Percentiles rank a stretch among this genome's conserved stretches.
Evolutionary conservation across 2,329 filamentous ascomycete species (phyloP).

Genomic region (Epichloe sylvatica): DNA sequence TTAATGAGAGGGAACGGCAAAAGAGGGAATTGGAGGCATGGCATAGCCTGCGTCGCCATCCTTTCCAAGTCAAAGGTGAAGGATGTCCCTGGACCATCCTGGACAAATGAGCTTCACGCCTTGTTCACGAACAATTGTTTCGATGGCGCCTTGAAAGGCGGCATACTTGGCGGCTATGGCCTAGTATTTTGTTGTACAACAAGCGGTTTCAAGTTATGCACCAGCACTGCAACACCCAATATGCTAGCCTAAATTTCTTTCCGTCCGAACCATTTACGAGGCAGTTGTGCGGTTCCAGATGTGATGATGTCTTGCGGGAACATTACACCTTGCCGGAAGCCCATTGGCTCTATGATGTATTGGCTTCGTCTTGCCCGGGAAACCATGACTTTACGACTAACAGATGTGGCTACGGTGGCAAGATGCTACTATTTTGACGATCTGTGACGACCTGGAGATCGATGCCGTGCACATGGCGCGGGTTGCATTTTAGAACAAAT

Average conservation of each 20-base stretch:
- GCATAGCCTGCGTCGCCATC: neutral
- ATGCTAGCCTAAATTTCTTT: neutral
- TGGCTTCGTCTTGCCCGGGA: conserved; percentile 27
- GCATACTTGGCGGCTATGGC: neutral
- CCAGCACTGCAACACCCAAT: neutral
- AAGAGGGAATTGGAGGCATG: neutral
- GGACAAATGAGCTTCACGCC: neutral
- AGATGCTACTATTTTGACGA: neutral
- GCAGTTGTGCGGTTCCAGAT: neutral
- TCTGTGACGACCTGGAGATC: neutral
- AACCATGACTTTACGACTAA: neutral
- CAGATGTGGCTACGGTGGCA: neutral
- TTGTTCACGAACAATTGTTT: neutral
- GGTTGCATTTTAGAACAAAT: neutral
- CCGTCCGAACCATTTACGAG: neutral
- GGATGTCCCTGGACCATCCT: neutral
- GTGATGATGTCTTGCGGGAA: neutral
- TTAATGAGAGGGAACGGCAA: neutral
- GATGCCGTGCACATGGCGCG: neutral
- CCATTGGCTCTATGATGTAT: conserved; percentile 17
- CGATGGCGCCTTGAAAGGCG: neutral
- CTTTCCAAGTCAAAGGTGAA: neutral
- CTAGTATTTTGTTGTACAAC: conserved; percentile 1
- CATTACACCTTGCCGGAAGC: neutral
- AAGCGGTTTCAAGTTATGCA: conserved; percentile 5